phyloP scores from a whole-genome alignment of 257 asterid species.

The Forsythia suspensa region DNA sequence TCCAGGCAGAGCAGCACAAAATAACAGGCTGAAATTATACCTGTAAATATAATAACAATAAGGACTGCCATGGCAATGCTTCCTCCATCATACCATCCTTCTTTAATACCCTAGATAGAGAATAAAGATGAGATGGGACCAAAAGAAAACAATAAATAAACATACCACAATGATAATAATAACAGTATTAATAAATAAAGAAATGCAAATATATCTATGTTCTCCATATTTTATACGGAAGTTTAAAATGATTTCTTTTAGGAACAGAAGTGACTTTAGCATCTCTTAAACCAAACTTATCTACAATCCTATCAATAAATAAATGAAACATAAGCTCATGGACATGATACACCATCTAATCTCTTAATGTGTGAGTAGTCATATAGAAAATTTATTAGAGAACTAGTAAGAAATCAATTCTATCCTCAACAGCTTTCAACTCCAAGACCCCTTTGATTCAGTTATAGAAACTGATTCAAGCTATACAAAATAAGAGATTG shows the following conservation, averaged over 20 bases:
- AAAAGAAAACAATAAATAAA: conserved; percentile 1
- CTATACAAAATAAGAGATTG: neutral
- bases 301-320: neutral
- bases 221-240: neutral
- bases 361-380: neutral
- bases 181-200: neutral
- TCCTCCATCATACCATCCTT: conserved; percentile 99
- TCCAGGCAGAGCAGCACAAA: conserved; percentile 11
- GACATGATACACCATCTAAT: neutral
- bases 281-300: too few species aligned
- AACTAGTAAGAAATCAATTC: neutral
- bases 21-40: conserved; percentile 34
- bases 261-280: too few species aligned
- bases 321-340: neutral
- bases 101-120: conserved; percentile 72
- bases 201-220: neutral
- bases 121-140: conserved; percentile 16
- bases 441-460: neutral
- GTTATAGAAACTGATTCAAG: neutral
- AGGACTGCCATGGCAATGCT: conserved; percentile 91
- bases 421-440: neutral
- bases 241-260: too few species aligned
- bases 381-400: neutral
- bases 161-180: neutral
- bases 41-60: conserved; percentile 80